Base-by-base conservation (phyloP, 2,329 filamentous ascomycete genomes). In the Ophiostoma perfectum region DNA sequence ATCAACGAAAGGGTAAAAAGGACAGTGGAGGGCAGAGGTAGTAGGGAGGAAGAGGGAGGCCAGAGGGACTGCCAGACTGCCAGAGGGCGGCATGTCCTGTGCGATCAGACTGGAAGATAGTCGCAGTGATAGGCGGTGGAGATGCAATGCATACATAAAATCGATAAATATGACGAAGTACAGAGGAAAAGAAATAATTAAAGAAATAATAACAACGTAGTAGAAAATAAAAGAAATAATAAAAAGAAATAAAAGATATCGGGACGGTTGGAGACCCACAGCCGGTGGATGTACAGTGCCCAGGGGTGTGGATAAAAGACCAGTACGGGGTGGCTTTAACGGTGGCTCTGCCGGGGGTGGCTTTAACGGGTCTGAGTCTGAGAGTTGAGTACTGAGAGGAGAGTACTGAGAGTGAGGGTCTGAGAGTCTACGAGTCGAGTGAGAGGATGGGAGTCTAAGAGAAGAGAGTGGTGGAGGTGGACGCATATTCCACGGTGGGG, bases 41-140 rank as follows among this genome's bases (percentile, higher is more conserved):
- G 42, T 44, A 44, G 42, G 42, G 6, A 44, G 42, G 27, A 27
- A 27, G 27, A 27, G 27, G 27, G 27, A 27, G 27, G 27, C 1
- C 27, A 27, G 27, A 27, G 27, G 27, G 27, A 27, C 27, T 44
- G 27, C 27, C 27, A 27, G 27, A 27, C 27, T 27, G 27, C 27
- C 27, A 27, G 27, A 27, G 27, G 55, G 27, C 55, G 36, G 55
- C 55, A 55, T 55, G 49, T 55, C 27, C 27, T 27, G 49, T 27
- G 8, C 18, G 18, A n/a, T 27, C n/a, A 58, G 49, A 52, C 49
- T 58, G 52, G 52, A 38, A 38, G 52, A 58, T 58, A 18, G 52
- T 36, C 52, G 45, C n/a, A 36, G 58, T 62, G 58, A 63, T 63
- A 38, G 58, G 58, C 58, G 58, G 58, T 63, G 58, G 58, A 18